Evolutionary conservation across 2,329 filamentous ascomycete genomes (phyloP), one percentile per base, ranked within the genome.

Genomic region (Alternaria sp.): DNA sequence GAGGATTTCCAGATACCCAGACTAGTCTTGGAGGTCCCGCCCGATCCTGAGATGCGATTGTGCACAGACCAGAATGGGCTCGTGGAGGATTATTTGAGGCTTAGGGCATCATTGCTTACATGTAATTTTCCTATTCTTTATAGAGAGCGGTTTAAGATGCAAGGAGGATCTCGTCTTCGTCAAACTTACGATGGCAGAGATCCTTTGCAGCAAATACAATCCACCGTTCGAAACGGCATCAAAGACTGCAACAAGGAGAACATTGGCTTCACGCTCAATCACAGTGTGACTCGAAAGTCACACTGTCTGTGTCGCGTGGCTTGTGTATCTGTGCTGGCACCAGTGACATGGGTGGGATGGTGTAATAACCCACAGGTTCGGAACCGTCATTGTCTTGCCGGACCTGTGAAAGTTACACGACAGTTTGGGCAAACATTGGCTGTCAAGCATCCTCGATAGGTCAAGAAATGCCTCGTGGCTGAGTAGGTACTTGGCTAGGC

Each of bases 341-440:
- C 54, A 56, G 44, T 63, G 41, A 33, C 17, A 46, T 41, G 62
- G 61, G 53, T 57, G 29, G 51, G 56, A 51, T 56, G 48, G 65
- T 62, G 58, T 67, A 56, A 56, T 54, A 63, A 65, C 67, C 67
- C 67, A 59, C 54, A 49, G 51, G 34, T 10, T 45, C 60, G 66
- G 63, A 55, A 64, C 55, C 23, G 21, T 37, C 29, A 45, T 21
- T 56, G 60, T 61, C 57, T 63, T 67, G 62, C 42, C 28, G 37
- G 44, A 48, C 26, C 59, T 66, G 61, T 51, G 33, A n/a, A n/a
- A 45, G 62, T 66, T 62, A 67, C 64, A 67, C 63, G 6, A 24
- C 14, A n/a, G 46, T 46, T 59, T 63, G 56, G 63, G 61, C 55
- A 53, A 37, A 26, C 37, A 28, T 17, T 11, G 23, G 13, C 34